A percentile compares a stretch with the other conserved stretches of the same genome.
Conservation (phyloP, 805 yeast species). For the Candida pini region DNA sequence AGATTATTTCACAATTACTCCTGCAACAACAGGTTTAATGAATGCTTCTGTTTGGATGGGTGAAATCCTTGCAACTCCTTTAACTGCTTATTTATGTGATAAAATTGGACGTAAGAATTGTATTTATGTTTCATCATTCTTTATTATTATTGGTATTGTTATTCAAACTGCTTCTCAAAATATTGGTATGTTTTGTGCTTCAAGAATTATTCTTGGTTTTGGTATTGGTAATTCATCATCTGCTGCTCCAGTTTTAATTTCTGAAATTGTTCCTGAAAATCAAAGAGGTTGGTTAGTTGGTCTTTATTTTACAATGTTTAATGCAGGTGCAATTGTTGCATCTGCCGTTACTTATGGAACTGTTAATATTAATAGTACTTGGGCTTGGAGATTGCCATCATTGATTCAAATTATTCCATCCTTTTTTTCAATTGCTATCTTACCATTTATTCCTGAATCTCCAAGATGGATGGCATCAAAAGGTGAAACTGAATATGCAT, state of each 20-base stretch:
- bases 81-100: constrained; percentile 5
- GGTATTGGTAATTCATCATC: constrained; percentile 36
- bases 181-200: constrained; percentile 30
- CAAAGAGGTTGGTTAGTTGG: constrained; percentile 35
- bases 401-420: constrained; percentile 31
- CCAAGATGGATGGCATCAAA: constrained; percentile 34
- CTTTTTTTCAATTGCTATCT: constrained; percentile 1
- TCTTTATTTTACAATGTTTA: constrained; percentile 39
- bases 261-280: constrained; percentile 42
- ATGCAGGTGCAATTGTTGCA: constrained; percentile 38
- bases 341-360: constrained; percentile 41
- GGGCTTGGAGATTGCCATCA: constrained; percentile 50
- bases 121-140: constrained; percentile 42
- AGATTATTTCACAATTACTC: constrained; percentile 8
- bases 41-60: constrained; percentile 26
- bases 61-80: constrained; percentile 1
- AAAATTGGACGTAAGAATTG: constrained; percentile 52
- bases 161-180: constrained; percentile 35
- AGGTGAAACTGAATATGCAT: constrained; percentile 32
- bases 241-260: constrained; percentile 39
- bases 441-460: constrained; percentile 32
- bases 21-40: constrained; percentile 7
- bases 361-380: constrained; percentile 31
- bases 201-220: constrained; percentile 40
- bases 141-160: constrained; percentile 49